A percentile compares a stretch with the other conserved stretches of the same genome.
phyloP scores from a whole-genome alignment of 768 basidiomycete species.

The Lactarius quietus region DNA sequence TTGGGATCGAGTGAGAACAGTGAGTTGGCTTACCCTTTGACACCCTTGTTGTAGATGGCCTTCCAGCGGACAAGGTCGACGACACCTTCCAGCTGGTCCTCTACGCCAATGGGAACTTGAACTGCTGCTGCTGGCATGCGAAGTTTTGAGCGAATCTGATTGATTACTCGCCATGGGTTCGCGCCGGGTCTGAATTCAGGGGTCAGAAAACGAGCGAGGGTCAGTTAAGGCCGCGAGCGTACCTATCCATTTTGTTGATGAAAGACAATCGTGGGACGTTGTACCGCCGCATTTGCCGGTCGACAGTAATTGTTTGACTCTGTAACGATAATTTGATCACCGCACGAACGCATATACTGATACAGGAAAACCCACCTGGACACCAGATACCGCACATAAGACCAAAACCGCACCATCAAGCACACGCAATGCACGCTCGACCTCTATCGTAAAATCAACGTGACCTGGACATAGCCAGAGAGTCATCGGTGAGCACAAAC shows the following conservation, averaged over 20 bases:
- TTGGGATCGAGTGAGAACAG: neutral
- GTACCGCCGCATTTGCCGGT: conserved; percentile 97
- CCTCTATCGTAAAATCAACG: conserved; percentile 99
- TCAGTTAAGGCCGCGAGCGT: conserved; percentile 8
- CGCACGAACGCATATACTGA: neutral
- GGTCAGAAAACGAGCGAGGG: neutral
- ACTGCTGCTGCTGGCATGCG: conserved; percentile 92
- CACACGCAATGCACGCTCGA: conserved; percentile 93
- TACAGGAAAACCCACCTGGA: conserved; percentile 56
- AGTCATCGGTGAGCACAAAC: neutral
- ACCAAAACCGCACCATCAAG: conserved; percentile 96
- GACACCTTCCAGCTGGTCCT: conserved; percentile 84
- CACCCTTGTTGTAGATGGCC: conserved; percentile 89
- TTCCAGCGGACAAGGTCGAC: conserved; percentile 95
- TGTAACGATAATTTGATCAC: conserved; percentile 32
- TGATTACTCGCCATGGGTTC: conserved; percentile 93
- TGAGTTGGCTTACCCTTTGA: conserved; percentile 72
- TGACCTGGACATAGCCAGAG: conserved; percentile 57
- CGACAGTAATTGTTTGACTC: conserved; percentile 98
- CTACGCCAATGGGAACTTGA: conserved; percentile 90
- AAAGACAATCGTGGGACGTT: conserved; percentile 94
- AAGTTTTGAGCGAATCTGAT: conserved; percentile 88
- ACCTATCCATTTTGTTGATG: conserved; percentile 99
- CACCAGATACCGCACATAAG: conserved; percentile 94
- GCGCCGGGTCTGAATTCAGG: conserved; percentile 71